Evolutionary conservation across 2,329 filamentous ascomycete genomes (phyloP).

Genomic region (Pyrenochaeta sp.): DNA sequence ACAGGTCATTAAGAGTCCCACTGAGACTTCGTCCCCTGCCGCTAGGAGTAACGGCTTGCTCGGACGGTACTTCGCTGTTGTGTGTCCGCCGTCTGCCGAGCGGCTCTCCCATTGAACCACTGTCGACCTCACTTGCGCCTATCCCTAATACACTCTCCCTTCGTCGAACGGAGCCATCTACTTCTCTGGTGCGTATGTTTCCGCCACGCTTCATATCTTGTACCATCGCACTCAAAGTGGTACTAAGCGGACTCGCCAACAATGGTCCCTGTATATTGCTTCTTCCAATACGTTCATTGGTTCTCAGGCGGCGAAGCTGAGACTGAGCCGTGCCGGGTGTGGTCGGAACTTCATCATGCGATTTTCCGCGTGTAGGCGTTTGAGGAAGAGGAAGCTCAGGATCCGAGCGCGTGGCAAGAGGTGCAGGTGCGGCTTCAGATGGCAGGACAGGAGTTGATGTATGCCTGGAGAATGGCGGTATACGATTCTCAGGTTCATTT

Average conservation of each 20-base stretch:
- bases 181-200: conserved; percentile 12
- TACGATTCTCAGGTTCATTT: conserved; percentile 4
- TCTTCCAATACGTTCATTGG: conserved; percentile 51
- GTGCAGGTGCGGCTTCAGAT: conserved; percentile 33
- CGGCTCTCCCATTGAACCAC: conserved; percentile 25
- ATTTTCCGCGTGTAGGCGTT: conserved; percentile 17
- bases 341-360: conserved; percentile 20
- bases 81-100: conserved; percentile 33
- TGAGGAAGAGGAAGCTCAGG: conserved; percentile 25
- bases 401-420: conserved; percentile 16
- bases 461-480: conserved; percentile 25
- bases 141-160: conserved; percentile 34
- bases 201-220: conserved; percentile 70
- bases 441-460: conserved; percentile 42
- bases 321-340: conserved; percentile 31
- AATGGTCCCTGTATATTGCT: conserved; percentile 64
- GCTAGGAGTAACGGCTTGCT: not conserved
- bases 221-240: conserved; percentile 69
- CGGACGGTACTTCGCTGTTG: not conserved
- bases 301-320: conserved; percentile 35
- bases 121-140: conserved; percentile 16
- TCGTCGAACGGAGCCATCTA: conserved; percentile 7
- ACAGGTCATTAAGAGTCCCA: conserved; percentile 41
- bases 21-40: conserved; percentile 37
- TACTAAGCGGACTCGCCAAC: conserved; percentile 68